Evolutionary conservation across 2,329 filamentous ascomycete genomes (phyloP).

Genomic region (Atkinsonella hypoxylon): DNA sequence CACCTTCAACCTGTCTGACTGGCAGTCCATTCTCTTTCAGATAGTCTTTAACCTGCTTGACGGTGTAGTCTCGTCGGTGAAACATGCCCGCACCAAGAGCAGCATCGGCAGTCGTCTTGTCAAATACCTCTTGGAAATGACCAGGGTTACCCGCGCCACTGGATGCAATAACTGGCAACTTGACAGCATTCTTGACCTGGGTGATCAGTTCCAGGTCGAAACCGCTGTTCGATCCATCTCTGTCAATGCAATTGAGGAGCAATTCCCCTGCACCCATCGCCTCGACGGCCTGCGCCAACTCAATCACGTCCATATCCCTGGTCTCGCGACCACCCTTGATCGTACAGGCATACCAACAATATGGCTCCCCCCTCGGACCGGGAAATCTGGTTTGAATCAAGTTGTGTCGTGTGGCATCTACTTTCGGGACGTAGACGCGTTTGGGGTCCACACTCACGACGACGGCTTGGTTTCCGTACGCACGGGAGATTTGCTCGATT

Average conservation of each 20-base stretch:
- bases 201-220: slow-evolving; percentile 88
- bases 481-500: slow-evolving; percentile 86
- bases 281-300: slow-evolving; percentile 80
- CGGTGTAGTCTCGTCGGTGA: slow-evolving; percentile 88
- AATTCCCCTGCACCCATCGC: slow-evolving; percentile 94
- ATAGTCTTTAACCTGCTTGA: slow-evolving; percentile 84
- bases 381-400: slow-evolving; percentile 58
- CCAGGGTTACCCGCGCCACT: slow-evolving; percentile 79
- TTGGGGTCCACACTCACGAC: slow-evolving; percentile 93
- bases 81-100: slow-evolving; percentile 96
- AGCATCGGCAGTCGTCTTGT: slow-evolving; percentile 75
- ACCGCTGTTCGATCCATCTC: slow-evolving; percentile 85
- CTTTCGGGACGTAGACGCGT: slow-evolving; percentile 69
- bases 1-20: slow-evolving; percentile 66
- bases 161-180: slow-evolving; percentile 89
- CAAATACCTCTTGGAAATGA: slow-evolving; percentile 88
- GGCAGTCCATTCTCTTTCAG: slow-evolving; percentile 58
- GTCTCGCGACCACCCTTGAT: slow-evolving; percentile 91
- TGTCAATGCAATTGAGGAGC: slow-evolving; percentile 93
- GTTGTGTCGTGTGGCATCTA: slow-evolving; percentile 58
- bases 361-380: slow-evolving; percentile 64
- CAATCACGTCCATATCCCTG: slow-evolving; percentile 84
- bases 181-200: slow-evolving; percentile 76
- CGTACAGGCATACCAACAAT: slow-evolving; percentile 96
- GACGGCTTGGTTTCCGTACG: slow-evolving; percentile 93